These are phyloP conservation scores for Rutstroemia sydowiana DNA, from an alignment of 2,329 filamentous ascomycete genomes.

Conservation along the genomic window DNA sequence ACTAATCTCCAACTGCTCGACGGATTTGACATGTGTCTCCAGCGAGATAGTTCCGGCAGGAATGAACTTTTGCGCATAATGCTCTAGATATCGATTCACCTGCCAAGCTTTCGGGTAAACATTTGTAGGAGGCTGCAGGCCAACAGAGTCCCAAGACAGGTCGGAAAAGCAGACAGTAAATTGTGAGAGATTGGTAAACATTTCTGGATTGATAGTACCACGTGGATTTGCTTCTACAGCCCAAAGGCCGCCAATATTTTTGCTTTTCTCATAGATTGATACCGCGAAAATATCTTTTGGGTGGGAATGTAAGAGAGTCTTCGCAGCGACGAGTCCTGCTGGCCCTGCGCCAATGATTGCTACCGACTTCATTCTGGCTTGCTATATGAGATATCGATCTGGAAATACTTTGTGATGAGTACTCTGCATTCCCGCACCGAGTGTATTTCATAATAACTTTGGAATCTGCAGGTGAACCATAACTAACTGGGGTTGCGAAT, in stretches of 20 bases:
- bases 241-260: conserved; percentile 10
- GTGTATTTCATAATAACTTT: too few relatives aligned
- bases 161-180: conserved; percentile 14
- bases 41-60: background rate
- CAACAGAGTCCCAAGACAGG: conserved; percentile 6
- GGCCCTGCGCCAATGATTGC: conserved; percentile 12
- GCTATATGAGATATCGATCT: too few relatives aligned
- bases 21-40: background rate
- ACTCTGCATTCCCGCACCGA: too few relatives aligned
- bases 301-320: conserved; percentile 8
- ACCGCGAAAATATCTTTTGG: background rate
- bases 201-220: conserved; percentile 7
- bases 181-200: conserved; percentile 10
- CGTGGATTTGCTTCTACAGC: conserved; percentile 6
- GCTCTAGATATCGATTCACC: conserved; percentile 10
- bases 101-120: conserved; percentile 9
- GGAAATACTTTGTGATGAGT: too few relatives aligned
- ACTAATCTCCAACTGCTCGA: background rate
- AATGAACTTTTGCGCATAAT: conserved; percentile 5
- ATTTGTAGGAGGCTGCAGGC: background rate
- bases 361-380: conserved; percentile 12
- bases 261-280: conserved; percentile 7
- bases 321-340: conserved; percentile 13
- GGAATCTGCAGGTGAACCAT: too few relatives aligned
- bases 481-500: too few relatives aligned